These are phyloP conservation scores for Xylaria sp. DNA, from an alignment of 2,329 filamentous ascomycete genomes.

Conservation along the genomic window DNA sequence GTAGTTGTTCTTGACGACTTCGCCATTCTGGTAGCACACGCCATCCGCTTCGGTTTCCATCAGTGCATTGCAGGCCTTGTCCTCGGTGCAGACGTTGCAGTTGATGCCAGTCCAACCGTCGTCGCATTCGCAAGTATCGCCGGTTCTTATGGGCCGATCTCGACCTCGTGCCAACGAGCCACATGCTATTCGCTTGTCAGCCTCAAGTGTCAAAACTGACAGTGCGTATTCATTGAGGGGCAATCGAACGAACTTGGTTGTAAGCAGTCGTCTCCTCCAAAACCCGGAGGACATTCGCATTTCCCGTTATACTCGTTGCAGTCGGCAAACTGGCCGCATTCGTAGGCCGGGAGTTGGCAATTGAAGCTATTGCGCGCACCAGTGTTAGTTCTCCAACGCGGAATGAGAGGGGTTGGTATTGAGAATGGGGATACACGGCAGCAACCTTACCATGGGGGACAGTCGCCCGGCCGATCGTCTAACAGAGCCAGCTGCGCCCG, in stretches of 20 bases:
- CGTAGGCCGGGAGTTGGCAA: conserved; percentile 92
- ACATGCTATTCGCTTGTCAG: conserved; percentile 67
- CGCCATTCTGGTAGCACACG: conserved; percentile 90
- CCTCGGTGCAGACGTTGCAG: conserved; percentile 91
- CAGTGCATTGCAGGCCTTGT: conserved; percentile 86
- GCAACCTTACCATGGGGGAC: conserved; percentile 76
- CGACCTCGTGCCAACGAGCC: conserved; percentile 85
- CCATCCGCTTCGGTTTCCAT: conserved; percentile 86
- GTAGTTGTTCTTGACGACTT: conserved; percentile 93
- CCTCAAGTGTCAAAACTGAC: conserved; percentile 13
- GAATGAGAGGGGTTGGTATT: not conserved
- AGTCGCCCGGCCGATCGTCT: conserved; percentile 78
- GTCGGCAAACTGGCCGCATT: conserved; percentile 87
- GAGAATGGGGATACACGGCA: conserved; percentile 14
- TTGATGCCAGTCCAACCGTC: conserved; percentile 97
- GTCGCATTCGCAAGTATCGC: conserved; percentile 82
- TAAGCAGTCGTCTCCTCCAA: conserved; percentile 93
- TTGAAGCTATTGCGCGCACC: conserved; percentile 79
- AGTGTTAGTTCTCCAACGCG: conserved; percentile 34
- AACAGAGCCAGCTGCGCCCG: conserved; percentile 76
- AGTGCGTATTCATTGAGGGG: conserved; percentile 4
- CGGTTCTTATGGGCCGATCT: conserved; percentile 79
- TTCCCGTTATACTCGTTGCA: conserved; percentile 93
- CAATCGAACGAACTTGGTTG: conserved; percentile 73
- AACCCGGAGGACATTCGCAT: conserved; percentile 91